These are phyloP conservation scores for Nigrograna mackinnonii DNA, from an alignment of 2,329 filamentous ascomycete species.

Conservation along the genomic window DNA sequence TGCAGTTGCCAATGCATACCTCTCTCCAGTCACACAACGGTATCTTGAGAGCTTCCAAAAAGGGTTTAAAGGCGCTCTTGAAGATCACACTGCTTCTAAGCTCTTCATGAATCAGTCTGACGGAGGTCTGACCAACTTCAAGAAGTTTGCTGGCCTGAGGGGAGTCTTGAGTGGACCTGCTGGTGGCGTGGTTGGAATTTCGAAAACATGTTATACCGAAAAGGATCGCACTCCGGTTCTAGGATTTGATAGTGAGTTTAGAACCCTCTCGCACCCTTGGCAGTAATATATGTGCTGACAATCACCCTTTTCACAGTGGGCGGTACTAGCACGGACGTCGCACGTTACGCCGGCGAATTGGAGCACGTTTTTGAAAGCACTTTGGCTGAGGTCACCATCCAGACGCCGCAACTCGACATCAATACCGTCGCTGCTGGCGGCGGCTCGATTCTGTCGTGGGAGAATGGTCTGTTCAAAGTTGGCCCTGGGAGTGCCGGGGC, in stretches of 20 bases:
- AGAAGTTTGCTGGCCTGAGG: background rate
- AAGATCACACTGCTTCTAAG: background rate
- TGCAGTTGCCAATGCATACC: background rate
- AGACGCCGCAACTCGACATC: background rate
- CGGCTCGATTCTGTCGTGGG: background rate
- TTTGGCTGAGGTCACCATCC: background rate
- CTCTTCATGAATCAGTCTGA: background rate
- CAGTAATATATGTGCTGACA: too few relatives aligned
- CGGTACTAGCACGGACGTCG: background rate
- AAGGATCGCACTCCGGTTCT: background rate
- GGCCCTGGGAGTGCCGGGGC: background rate
- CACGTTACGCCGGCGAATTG: background rate
- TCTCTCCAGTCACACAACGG: background rate
- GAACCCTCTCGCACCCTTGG: too few relatives aligned
- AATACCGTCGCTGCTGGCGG: conserved; percentile 1
- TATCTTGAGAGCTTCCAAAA: background rate
- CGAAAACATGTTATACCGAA: background rate
- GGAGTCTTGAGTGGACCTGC: background rate
- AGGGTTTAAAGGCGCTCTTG: background rate
- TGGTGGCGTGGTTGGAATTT: background rate
- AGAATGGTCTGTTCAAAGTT: background rate
- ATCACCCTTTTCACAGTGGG: too few relatives aligned
- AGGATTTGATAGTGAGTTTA: conserved; percentile 1
- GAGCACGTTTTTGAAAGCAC: background rate
- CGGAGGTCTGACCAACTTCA: background rate